Conservation (phyloP, 164 flowering plant genomes). For the Pachysandra terminalis region DNA sequence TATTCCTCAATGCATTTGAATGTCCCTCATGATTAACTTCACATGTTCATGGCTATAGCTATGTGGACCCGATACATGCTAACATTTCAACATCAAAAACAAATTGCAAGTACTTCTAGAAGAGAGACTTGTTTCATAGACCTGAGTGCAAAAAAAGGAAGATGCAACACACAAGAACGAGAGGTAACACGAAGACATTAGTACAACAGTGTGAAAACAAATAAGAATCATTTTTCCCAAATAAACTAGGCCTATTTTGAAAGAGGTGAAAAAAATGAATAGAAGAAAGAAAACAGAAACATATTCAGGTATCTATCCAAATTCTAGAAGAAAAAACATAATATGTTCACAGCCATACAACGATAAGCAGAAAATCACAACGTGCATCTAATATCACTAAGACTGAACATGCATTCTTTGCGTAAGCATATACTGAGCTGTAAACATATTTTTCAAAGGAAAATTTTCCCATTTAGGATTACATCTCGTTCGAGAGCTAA, state of each 20-base stretch:
- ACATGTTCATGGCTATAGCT: neutral
- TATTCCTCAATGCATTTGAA: neutral
- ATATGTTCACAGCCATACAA: neutral
- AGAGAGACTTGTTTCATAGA: neutral
- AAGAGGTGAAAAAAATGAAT: neutral
- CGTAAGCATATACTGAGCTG: conserved; percentile 3
- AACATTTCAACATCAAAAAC: neutral
- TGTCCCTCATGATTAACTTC: neutral
- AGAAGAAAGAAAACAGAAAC: neutral
- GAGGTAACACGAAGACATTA: neutral
- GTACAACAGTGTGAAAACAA: neutral
- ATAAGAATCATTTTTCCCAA: neutral
- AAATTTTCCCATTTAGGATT: conserved; percentile 11
- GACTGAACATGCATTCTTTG: neutral
- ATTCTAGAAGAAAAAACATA: neutral
- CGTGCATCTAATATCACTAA: neutral
- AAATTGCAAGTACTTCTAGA: too few relatives aligned
- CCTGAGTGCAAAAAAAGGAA: neutral
- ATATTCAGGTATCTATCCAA: neutral
- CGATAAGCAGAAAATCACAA: neutral
- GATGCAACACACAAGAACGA: too few relatives aligned
- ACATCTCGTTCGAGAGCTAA: conserved; percentile 85
- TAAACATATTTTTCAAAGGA: neutral
- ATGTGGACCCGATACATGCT: neutral
- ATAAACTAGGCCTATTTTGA: neutral